Conservation (phyloP, 1,139 yeast genomes). For the Diutina pseudorugosa region DNA sequence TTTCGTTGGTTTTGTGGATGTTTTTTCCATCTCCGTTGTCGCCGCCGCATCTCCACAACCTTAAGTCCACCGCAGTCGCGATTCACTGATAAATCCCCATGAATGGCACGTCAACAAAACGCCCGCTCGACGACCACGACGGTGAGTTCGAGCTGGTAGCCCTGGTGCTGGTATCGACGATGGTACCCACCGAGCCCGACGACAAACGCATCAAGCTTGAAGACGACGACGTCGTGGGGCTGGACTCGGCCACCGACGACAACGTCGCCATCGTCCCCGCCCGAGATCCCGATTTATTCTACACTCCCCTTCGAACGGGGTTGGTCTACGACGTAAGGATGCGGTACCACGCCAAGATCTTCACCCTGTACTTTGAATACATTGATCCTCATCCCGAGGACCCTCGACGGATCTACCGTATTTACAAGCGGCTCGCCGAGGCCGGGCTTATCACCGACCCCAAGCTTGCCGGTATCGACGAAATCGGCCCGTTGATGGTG, state of each 20-base stretch:
- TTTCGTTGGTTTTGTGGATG: not conserved
- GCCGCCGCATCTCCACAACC: not conserved
- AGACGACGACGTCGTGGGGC: not conserved
- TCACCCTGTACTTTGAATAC: conserved; percentile 84
- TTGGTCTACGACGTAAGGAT: conserved; percentile 91
- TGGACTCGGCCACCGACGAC: not conserved
- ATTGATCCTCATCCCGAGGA: conserved; percentile 99
- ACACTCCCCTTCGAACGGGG: conserved; percentile 78
- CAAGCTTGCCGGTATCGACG: conserved; percentile 65
- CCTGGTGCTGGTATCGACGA: not conserved
- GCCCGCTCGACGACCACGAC: not conserved
- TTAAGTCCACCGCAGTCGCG: not conserved
- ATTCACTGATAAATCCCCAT: not conserved
- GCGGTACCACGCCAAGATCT: conserved; percentile 94
- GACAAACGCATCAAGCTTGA: not conserved
- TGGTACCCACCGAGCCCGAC: not conserved
- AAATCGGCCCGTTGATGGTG: conserved; percentile 79
- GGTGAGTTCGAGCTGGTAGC: not conserved
- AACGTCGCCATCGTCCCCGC: conserved; percentile 30
- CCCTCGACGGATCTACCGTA: conserved; percentile 89
- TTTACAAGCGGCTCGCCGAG: conserved; percentile 86
- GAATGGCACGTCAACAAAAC: not conserved
- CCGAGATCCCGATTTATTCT: conserved; percentile 42
- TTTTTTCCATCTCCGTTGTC: not conserved
- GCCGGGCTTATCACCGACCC: conserved; percentile 83